These are phyloP conservation scores for Neurospora hispaniola DNA, from an alignment of 495 filamentous ascomycete genomes.

Conservation along the genomic window DNA sequence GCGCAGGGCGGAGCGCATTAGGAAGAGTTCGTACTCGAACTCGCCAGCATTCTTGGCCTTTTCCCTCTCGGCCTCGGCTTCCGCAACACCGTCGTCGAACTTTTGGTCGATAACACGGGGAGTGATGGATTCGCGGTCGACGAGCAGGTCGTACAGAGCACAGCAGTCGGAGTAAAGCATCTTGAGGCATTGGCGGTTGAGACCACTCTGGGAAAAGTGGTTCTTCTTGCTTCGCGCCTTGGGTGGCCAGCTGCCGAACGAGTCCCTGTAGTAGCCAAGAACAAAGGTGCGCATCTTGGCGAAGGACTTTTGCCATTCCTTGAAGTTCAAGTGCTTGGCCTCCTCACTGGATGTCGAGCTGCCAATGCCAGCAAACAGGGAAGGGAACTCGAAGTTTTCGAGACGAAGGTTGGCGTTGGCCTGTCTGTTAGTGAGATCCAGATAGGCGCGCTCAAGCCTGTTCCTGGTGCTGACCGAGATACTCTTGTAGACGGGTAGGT, in stretches of 20 bases:
- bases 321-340: slow-evolving; percentile 69
- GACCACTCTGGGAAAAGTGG: slow-evolving; percentile 68
- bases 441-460: slow-evolving; percentile 66
- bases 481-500: slow-evolving; percentile 54
- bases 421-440: slow-evolving; percentile 64
- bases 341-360: slow-evolving; percentile 65
- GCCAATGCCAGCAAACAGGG: slow-evolving; percentile 78
- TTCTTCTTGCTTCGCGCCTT: slow-evolving; percentile 90
- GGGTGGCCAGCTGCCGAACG: slow-evolving; percentile 90
- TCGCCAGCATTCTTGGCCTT: not conserved
- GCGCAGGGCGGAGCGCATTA: slow-evolving; percentile 46
- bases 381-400: slow-evolving; percentile 78
- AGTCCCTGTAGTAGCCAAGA: slow-evolving; percentile 65
- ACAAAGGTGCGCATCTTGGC: slow-evolving; percentile 62
- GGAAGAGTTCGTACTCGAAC: slow-evolving; percentile 25
- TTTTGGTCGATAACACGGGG: slow-evolving; percentile 45
- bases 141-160: slow-evolving; percentile 78
- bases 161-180: slow-evolving; percentile 81
- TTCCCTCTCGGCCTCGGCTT: slow-evolving; percentile 9
- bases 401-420: slow-evolving; percentile 57
- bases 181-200: slow-evolving; percentile 73
- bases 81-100: slow-evolving; percentile 16
- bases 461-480: slow-evolving; percentile 64
- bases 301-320: slow-evolving; percentile 69
- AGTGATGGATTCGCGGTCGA: slow-evolving; percentile 58